Base-by-base conservation (phyloP, 768 basidiomycete species). In the Lactifluus volemus region DNA sequence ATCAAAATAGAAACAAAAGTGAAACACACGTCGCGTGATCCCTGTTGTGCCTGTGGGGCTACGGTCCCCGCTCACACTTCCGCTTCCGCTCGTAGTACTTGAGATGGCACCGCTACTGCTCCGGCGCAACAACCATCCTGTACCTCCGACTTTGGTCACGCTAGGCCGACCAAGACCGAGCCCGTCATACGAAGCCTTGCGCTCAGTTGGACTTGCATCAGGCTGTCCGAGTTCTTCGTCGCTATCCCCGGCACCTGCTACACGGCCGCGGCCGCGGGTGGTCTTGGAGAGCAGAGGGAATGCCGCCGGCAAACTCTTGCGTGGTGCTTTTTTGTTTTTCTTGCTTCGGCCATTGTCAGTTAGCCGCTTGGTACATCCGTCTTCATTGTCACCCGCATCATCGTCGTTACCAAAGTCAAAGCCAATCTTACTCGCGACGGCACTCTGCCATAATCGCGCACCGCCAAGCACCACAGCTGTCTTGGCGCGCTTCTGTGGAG, bases 21-120 rank as follows among this genome's bases (percentile, higher is more conserved):
- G 67, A 80, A 79, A 79, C 66, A 77, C 75, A 65, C 76, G 78
- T 63, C 79, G 81, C 17, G 71, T 70, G 65, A 84, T 75, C 32
- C 87, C 89, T 45, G 88, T 87, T 17, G 88, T 88, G 14, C 64
- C 71, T 25, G 41, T 39, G 76, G 81, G 49, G 76, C 72, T 41
- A 80, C 75, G 34, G 80, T 83, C 15, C 77, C 74, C 29, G 77
- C 63, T 79, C 25, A 54, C 32, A 29, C 36, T 61, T 34, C 90
- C 88, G 65, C 88, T 87, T 19, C 86, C 83, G 64, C 82, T 59
- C 47, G 54, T 56, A 4, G 63, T 19, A 49, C 30, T 86, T 11
- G 89, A 90, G 67, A 89, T 89, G 1, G 86, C 85, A 14, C 89
- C 88, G 65, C 89, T 90, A 68, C 88, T 91, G 59, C 84, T 89